Base-by-base conservation (phyloP, 2,329 filamentous ascomycete species). In the Alternaria viburni region DNA sequence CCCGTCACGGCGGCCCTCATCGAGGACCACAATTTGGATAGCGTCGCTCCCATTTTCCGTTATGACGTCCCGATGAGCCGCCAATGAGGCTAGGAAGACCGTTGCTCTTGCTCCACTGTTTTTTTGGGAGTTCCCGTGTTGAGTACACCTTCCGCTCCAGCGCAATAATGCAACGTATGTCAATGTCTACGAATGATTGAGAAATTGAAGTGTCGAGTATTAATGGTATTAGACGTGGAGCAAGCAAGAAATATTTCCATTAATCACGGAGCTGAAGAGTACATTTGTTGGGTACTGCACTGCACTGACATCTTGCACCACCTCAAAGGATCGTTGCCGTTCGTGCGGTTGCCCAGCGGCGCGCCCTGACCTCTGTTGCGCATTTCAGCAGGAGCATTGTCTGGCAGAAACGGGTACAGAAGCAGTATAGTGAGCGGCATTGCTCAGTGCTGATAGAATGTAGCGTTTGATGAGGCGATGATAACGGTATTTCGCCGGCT, bases 11-110 rank as follows among this genome's bases (percentile, higher is more conserved):
- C 67, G 60, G 63, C 55, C 61, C 57, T 73, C 46, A 72, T 67
- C 26, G 66, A 61, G 71, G 64, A 69, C 74, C 74, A 77, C 77
- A 77, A 71, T 71, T 77, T 77, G 66, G 74, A 77, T 70, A 78
- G 70, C 70, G 61, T 72, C 67, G 59, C 64, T 62, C 66, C 69
- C 67, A 74, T 75, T 64, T 71, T 71, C 54, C 51, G 60, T 52
- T 61, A 70, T 77, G 71, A 77, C 72, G 74, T 73, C 63, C 69
- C 67, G 68, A 73, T 66, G 64, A 72, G 67, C 69, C 69, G 70
- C 65, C 47, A 41, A 44, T 55, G 63, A 61, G 43, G 57, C 63
- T 50, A 63, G 49, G 8, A 25, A 51, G 57, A 9, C 54, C 57
- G 54, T 45, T 23, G 59, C 28, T 28, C 52, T 21, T 41, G 36